A percentile compares a stretch with the other conserved stretches of the same genome.
These are phyloP conservation scores for Pistacia integerrima DNA, from an alignment of 345 rosid genomes.

Conservation along the genomic window DNA sequence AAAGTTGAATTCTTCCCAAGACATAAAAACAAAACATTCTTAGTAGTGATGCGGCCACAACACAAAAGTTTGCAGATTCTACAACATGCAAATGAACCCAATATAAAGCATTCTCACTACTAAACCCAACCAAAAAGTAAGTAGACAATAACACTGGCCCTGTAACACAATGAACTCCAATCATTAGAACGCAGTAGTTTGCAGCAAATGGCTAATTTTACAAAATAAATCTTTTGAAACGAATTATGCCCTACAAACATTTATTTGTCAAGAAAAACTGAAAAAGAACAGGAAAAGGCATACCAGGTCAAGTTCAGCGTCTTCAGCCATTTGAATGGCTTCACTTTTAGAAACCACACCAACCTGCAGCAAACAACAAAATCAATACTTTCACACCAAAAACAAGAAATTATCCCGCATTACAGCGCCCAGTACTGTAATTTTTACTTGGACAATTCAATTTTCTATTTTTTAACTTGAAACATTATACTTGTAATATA, in stretches of 20 bases:
- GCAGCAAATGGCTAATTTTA: neutral
- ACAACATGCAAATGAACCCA: neutral
- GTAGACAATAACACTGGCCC: neutral
- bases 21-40: no score
- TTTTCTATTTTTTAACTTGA: no score
- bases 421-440: no score
- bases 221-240: no score
- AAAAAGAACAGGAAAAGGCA: slow-evolving; percentile 8
- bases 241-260: neutral
- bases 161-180: neutral
- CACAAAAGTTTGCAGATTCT: neutral
- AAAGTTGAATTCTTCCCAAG: neutral
- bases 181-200: neutral
- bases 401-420: neutral
- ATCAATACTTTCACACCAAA: neutral
- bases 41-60: no score
- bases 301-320: slow-evolving; percentile 91
- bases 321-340: slow-evolving; percentile 84
- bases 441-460: no score
- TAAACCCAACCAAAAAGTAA: neutral
- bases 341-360: slow-evolving; percentile 75
- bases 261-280: no score
- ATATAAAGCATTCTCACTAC: neutral
- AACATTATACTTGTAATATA: no score
- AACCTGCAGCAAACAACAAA: slow-evolving; percentile 47